Conservation (phyloP, 345 rosid species). For the Murraya koenigii region DNA sequence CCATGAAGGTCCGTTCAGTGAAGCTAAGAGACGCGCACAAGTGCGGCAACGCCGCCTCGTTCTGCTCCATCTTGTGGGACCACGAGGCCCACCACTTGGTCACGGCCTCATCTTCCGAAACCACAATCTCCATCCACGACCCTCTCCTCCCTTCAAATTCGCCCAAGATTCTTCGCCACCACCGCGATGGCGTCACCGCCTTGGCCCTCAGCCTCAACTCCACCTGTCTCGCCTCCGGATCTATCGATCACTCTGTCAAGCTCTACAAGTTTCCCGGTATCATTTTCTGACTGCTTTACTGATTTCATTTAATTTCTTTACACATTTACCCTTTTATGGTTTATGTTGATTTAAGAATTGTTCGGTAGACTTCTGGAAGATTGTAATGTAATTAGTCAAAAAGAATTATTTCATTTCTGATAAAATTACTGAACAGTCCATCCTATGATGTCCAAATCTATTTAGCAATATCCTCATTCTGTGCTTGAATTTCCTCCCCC, state of each 20-base stretch:
- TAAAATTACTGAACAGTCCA: no score
- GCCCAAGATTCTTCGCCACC: conserved; percentile 80
- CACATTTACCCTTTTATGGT: no score
- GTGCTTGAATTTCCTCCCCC: no score
- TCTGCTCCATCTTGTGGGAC: conserved; percentile 93
- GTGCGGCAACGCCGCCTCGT: conserved; percentile 42
- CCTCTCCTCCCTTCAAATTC: conserved; percentile 55
- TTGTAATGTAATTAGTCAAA: no score
- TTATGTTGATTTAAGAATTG: no score
- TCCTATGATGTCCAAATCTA: no score
- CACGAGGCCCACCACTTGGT: conserved; percentile 65
- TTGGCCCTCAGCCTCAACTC: conserved; percentile 83
- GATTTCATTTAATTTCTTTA: no score
- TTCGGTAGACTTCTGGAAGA: no score
- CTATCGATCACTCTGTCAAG: conserved; percentile 92
- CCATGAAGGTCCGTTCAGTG: conserved; percentile 77
- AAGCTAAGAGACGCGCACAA: conserved; percentile 88
- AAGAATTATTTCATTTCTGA: no score
- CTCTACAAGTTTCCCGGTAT: conserved; percentile 94
- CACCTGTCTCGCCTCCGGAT: conserved; percentile 92
- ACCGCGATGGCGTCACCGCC: conserved; percentile 90
- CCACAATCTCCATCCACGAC: conserved; percentile 72
- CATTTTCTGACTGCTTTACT: not conserved
- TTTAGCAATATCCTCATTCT: no score
- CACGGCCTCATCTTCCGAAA: conserved; percentile 84